Evolutionary conservation across 2,329 filamentous ascomycete species (phyloP).

Genomic region (Calonectria hawksworthii): DNA sequence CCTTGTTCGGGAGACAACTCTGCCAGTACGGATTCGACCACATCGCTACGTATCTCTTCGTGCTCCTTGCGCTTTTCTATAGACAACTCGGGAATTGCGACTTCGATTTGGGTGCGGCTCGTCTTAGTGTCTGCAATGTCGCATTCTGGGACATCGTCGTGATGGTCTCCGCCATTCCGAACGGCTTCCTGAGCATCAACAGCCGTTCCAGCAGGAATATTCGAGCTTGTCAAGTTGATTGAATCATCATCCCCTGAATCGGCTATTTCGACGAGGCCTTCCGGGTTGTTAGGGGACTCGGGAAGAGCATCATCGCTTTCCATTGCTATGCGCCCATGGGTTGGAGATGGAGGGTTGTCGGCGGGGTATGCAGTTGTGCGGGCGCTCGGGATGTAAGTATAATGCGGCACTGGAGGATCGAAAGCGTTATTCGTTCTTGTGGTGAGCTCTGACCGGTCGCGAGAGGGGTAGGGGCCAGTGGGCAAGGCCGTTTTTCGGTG

Average conservation of each 20-base stretch:
- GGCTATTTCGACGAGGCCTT: not conserved
- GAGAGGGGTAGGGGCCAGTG: constrained; percentile 18
- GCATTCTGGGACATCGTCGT: not conserved
- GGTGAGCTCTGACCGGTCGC: not conserved
- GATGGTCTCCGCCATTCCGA: not conserved
- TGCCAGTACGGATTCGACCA: constrained; percentile 54
- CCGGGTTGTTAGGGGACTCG: constrained; percentile 15
- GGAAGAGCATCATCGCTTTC: constrained; percentile 26
- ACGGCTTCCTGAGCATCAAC: not conserved
- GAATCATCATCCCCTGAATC: not conserved
- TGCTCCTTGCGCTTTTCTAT: constrained; percentile 49
- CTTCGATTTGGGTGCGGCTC: constrained; percentile 42
- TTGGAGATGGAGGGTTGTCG: constrained; percentile 4
- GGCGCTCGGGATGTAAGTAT: not conserved
- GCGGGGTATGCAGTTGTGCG: constrained; percentile 14
- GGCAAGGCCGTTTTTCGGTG: not conserved
- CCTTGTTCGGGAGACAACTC: constrained; percentile 44
- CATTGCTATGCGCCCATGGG: constrained; percentile 31
- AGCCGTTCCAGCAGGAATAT: not conserved
- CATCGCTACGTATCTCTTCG: constrained; percentile 50
- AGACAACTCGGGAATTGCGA: constrained; percentile 48
- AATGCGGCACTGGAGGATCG: not conserved
- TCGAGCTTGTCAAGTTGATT: not conserved
- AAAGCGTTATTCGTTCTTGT: not conserved
- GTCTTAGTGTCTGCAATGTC: not conserved